phyloP scores from a whole-genome alignment of 2,329 filamentous ascomycete genomes.

The Lasiodiplodia theobromae region DNA sequence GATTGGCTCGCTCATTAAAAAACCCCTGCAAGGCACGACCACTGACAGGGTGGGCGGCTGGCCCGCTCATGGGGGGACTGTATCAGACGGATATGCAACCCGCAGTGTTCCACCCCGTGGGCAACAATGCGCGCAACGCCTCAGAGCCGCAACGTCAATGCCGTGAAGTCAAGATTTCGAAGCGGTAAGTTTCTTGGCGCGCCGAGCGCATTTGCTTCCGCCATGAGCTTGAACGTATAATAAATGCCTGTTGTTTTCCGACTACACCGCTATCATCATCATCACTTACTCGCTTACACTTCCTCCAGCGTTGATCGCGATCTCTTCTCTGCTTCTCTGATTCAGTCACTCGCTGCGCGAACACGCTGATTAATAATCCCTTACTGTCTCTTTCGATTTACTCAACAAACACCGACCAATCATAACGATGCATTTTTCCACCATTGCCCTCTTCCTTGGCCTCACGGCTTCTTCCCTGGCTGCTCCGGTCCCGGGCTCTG shows the following conservation, averaged over 20 bases:
- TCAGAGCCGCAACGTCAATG: constrained; percentile 27
- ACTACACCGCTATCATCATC: not conserved
- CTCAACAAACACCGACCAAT: not conserved
- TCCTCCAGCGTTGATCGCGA: constrained; percentile 15
- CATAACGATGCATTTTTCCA: constrained; percentile 32
- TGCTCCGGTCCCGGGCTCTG: constrained; percentile 32
- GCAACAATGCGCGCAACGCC: not conserved
- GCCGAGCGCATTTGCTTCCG: not conserved
- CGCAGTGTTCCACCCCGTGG: not conserved
- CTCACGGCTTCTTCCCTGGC: constrained; percentile 40
- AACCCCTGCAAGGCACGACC: too few relatives aligned
- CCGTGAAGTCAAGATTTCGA: not conserved
- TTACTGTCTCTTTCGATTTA: constrained; percentile 10
- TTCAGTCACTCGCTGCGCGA: constrained; percentile 15
- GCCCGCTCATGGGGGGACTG: too few relatives aligned
- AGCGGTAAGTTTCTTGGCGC: not conserved
- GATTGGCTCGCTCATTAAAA: too few relatives aligned
- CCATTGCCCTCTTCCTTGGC: constrained; percentile 37
- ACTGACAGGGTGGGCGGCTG: too few relatives aligned
- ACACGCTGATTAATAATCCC: constrained; percentile 16
- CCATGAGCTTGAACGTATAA: constrained; percentile 17
- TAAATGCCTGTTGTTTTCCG: constrained; percentile 9
- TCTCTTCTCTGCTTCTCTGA: not conserved
- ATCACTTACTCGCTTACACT: not conserved
- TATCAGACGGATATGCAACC: constrained; percentile 20